A percentile compares a stretch with the other conserved stretches of the same genome.
Conservation (phyloP, 1,139 yeast species). For the Debaryomycetaceae sp. region DNA sequence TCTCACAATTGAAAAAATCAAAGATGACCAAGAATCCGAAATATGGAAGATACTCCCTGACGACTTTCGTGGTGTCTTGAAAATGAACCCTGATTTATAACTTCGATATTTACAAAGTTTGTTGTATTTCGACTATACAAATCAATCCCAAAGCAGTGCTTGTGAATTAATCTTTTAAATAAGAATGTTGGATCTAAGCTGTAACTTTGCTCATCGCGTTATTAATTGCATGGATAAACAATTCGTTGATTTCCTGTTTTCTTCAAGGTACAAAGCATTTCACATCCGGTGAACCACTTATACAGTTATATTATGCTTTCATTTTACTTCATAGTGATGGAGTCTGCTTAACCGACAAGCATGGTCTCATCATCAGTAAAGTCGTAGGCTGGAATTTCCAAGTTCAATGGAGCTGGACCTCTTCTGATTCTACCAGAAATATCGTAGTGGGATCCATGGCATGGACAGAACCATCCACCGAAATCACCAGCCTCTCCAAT, state of each 20-base stretch:
- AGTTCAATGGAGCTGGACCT: slow-evolving; percentile 99
- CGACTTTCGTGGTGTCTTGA: slow-evolving; percentile 23
- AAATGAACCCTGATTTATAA: slow-evolving; percentile 10
- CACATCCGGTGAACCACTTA: not conserved
- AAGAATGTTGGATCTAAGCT: not conserved
- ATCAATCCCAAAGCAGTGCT: not conserved
- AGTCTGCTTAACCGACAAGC: slow-evolving; percentile 53
- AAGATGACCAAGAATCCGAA: slow-evolving; percentile 10
- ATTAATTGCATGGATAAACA: not conserved
- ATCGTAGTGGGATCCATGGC: slow-evolving; percentile 99
- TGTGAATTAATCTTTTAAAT: not conserved
- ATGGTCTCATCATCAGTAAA: slow-evolving; percentile 76
- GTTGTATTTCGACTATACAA: slow-evolving; percentile 1
- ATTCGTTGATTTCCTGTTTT: not conserved
- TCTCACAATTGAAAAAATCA: slow-evolving; percentile 17
- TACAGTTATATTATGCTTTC: not conserved
- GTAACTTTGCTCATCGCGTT: not conserved
- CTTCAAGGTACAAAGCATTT: not conserved
- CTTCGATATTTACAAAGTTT: not conserved
- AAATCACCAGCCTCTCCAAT: slow-evolving; percentile 99
- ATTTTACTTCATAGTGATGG: not conserved
- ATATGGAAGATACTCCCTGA: slow-evolving; percentile 42
- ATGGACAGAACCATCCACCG: slow-evolving; percentile 99
- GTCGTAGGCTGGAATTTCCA: slow-evolving; percentile 92
- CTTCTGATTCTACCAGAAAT: slow-evolving; percentile 99